phyloP scores from a whole-genome alignment of 1,284 basidiomycete genomes.

The Naganishia sp. region DNA sequence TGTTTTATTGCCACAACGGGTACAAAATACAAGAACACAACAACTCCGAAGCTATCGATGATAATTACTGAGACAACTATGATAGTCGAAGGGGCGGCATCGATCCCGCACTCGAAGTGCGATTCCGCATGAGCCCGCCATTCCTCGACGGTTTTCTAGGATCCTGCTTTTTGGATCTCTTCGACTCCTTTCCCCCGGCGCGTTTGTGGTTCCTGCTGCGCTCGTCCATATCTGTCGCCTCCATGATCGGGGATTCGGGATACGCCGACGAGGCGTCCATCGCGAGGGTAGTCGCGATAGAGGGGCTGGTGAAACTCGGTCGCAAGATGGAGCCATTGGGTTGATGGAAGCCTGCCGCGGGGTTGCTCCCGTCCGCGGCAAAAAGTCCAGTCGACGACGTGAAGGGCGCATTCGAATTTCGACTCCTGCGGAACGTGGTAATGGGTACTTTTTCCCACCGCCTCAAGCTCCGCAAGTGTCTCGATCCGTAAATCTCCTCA shows the following conservation, averaged over 20 bases:
- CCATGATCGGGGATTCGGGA: slow-evolving; percentile 28
- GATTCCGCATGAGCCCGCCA: slow-evolving; percentile 24
- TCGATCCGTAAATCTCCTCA: slow-evolving; percentile 22
- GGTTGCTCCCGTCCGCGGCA: slow-evolving; percentile 13
- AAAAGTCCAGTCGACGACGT: slow-evolving; percentile 22
- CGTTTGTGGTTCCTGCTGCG: neutral
- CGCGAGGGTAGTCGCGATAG: slow-evolving; percentile 33
- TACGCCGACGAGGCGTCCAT: slow-evolving; percentile 20
- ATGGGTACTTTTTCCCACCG: slow-evolving; percentile 35
- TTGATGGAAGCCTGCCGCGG: slow-evolving; percentile 7
- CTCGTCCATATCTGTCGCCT: slow-evolving; percentile 10
- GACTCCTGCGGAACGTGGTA: slow-evolving; percentile 34
- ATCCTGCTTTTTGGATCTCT: slow-evolving; percentile 22
- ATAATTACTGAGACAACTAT: neutral
- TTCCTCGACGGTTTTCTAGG: slow-evolving; percentile 21
- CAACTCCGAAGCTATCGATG: too few species aligned
- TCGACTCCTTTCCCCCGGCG: neutral
- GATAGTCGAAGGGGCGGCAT: slow-evolving; percentile 24
- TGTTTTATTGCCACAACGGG: neutral
- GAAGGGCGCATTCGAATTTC: slow-evolving; percentile 25
- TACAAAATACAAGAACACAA: slow-evolving; percentile 4
- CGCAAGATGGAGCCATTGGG: slow-evolving; percentile 23
- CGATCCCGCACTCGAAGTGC: slow-evolving; percentile 29
- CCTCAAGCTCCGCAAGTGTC: slow-evolving; percentile 31
- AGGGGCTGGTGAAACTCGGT: slow-evolving; percentile 30